Evolutionary conservation across 2,329 filamentous ascomycete species (phyloP), one percentile per base, ranked within the genome.

Genomic region (Aspergillus texensis): DNA sequence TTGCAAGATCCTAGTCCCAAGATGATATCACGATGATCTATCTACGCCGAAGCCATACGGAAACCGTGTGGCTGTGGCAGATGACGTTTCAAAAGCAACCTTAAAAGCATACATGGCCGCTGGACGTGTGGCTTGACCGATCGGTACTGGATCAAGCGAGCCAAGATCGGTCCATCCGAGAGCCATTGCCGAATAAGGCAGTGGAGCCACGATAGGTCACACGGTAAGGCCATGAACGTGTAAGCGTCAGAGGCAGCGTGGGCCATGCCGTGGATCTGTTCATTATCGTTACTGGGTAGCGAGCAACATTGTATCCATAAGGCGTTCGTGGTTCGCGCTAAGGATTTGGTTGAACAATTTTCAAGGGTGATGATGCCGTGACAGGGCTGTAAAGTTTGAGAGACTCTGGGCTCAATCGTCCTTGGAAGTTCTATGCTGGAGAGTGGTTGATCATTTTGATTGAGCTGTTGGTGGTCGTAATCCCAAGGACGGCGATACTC

Each of bases 11-110:
- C 8, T 5, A 11, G 11, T 32, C 19, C 16, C 6, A 16, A 39
- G 3, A 26, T 55, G 52, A 55, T 55, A 55, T 55, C 52, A 55
- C 52, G 16, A 55, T 55, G 52, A 55, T 39, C 11, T 11, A 21
- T 19, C 34, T 36, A 16, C 34, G 6, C 14, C 14, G 5, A 30
- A 14, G 8, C 11, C 46, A 26, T n/a, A n/a, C 14, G 11, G 8
- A 24, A 53, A 21, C 26, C 16, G 26, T 32, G 32, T 55, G 32
- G 32, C 32, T 55, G 52, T 19, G 19, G 32, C 52, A 26, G 30
- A 55, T 55, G 32, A 55, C 52, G 32, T 55, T 55, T 21, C n/a
- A 55, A 14, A 32, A 14, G 12, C 52, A 39, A 26, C 52, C 24
- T 26, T 39, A 14, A 36, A 24, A 14, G 34, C 34, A 36, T 36